phyloP scores from a whole-genome alignment of 2,329 filamentous ascomycete genomes.

The Ceratocystis colombiana region DNA sequence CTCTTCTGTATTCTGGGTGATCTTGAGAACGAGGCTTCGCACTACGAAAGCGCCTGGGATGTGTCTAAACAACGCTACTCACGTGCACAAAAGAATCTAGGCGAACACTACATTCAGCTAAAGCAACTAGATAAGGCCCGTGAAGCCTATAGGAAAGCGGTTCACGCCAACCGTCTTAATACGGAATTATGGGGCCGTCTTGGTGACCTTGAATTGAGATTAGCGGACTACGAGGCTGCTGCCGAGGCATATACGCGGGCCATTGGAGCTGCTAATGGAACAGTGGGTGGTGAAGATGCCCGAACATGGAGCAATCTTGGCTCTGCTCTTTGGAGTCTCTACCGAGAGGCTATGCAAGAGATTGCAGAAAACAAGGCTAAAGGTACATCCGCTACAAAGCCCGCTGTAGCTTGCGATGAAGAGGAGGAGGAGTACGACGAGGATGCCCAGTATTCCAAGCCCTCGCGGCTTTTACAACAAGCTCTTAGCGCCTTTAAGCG shows the following conservation, averaged over 20 bases:
- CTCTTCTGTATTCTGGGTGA: slow-evolving; percentile 92
- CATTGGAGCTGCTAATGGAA: slow-evolving; percentile 52
- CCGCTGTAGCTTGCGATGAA: slow-evolving; percentile 17
- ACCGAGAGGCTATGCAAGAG: slow-evolving; percentile 42
- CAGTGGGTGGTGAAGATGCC: slow-evolving; percentile 74
- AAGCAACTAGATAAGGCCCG: slow-evolving; percentile 60
- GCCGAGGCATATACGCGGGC: slow-evolving; percentile 73
- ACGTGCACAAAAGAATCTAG: slow-evolving; percentile 77
- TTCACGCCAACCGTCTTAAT: slow-evolving; percentile 70
- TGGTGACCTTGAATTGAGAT: slow-evolving; percentile 74
- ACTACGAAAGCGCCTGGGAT: slow-evolving; percentile 82
- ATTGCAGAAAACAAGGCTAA: slow-evolving; percentile 30
- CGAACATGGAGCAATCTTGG: slow-evolving; percentile 94
- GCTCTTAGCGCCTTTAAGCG: slow-evolving; percentile 78
- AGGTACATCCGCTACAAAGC: slow-evolving; percentile 22
- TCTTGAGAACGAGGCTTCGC: slow-evolving; percentile 59
- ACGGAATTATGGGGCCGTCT: slow-evolving; percentile 80
- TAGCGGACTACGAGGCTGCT: slow-evolving; percentile 66
- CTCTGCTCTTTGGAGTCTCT: slow-evolving; percentile 65
- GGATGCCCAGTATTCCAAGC: slow-evolving; percentile 36
- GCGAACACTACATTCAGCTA: slow-evolving; percentile 60
- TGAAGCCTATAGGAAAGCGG: slow-evolving; percentile 66
- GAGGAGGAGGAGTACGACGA: slow-evolving; percentile 27
- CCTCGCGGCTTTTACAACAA: slow-evolving; percentile 56
- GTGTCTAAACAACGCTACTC: slow-evolving; percentile 72